Evolutionary conservation across 2,329 filamentous ascomycete species (phyloP), one percentile per base, ranked within the genome.

Genomic region (Colletotrichum echinochloae): DNA sequence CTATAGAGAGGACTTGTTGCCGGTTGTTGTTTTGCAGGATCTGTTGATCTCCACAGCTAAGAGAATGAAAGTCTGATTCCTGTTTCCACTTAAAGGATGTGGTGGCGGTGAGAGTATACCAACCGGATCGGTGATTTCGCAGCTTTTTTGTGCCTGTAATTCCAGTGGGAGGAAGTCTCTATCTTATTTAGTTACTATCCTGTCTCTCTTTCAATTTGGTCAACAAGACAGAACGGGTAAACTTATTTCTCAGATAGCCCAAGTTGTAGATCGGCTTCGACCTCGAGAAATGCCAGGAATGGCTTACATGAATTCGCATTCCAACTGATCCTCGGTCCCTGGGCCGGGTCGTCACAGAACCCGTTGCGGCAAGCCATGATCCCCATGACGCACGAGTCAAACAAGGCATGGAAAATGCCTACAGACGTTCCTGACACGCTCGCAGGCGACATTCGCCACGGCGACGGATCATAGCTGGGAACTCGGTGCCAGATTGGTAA

Each of bases 371-470:
- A 30, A 33, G 18, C 28, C 5, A 20, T 12, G 5, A 4, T 6
- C 11, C 23, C n/a, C n/a, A n/a, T 28, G 26, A 62, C 28, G 68
- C 68, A 67, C 51, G 37, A 59, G 68, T 59, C 51, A n/a, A 26
- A 46, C n/a, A 3, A 46, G 20, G 20, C 28, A 12, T 33, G 35
- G 26, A 23, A 16, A 49, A 63, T 67, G 64, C 67, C 52, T n/a
- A n/a, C 64, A 33, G 18, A 70, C 67, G 67, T 68, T 71, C 57
- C 65, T 71, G 68, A 63, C 51, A 71, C 64, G 46, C 46, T 39
- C 28, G 37, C 41, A 51, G 46, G 28, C 54, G 28, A 23, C 39
- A 57, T 62, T 62, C n/a, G 52, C 64, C 64, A 70, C 64, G 51
- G 44, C 35, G 52, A 67, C 64, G 23, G 20, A 16, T n/a, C n/a